Percentiles rank a stretch among this genome's conserved stretches.
These are phyloP conservation scores for Cyclotella sp. DNA, from an alignment of 108 stramenopile genomes.

Conservation along the genomic window DNA sequence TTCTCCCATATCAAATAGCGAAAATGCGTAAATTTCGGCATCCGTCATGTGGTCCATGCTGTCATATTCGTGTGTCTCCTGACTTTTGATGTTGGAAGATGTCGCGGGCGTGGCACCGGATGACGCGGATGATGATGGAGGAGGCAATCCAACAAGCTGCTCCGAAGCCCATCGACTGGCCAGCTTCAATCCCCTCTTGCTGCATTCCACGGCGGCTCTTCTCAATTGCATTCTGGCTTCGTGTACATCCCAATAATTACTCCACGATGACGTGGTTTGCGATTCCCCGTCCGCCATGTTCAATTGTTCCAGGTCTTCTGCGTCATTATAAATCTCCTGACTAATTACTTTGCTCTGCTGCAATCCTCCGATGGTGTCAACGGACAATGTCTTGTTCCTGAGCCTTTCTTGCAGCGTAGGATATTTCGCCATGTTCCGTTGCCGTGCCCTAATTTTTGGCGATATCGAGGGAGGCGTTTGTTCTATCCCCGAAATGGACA, in stretches of 20 bases:
- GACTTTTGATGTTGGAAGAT: not conserved
- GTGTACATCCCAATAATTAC: slow-evolving; percentile 24
- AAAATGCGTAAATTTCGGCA: slow-evolving; percentile 69
- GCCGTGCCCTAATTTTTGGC: not conserved
- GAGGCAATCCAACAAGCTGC: slow-evolving; percentile 70
- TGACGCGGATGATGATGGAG: not conserved
- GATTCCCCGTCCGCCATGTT: not conserved
- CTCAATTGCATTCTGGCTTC: slow-evolving; percentile 32
- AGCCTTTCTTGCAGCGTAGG: not conserved
- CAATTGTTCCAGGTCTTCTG: not conserved
- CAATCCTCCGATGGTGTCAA: not conserved
- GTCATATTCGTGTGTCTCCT: not conserved
- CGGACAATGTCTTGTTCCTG: not conserved
- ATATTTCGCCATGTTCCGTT: not conserved
- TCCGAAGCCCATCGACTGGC: slow-evolving; percentile 86
- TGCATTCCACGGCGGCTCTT: slow-evolving; percentile 38
- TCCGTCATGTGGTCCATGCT: slow-evolving; percentile 21
- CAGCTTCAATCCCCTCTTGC: slow-evolving; percentile 65
- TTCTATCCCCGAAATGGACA: slow-evolving; percentile 4
- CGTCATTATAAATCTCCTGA: not conserved
- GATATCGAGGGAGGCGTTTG: not conserved
- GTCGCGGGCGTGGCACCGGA: slow-evolving; percentile 2
- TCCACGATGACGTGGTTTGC: not conserved
- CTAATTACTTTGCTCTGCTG: not conserved
- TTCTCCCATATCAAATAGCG: slow-evolving; percentile 79